Base-by-base conservation (phyloP, 306 rosid species). In the Sphenostylis stenocarpa region DNA sequence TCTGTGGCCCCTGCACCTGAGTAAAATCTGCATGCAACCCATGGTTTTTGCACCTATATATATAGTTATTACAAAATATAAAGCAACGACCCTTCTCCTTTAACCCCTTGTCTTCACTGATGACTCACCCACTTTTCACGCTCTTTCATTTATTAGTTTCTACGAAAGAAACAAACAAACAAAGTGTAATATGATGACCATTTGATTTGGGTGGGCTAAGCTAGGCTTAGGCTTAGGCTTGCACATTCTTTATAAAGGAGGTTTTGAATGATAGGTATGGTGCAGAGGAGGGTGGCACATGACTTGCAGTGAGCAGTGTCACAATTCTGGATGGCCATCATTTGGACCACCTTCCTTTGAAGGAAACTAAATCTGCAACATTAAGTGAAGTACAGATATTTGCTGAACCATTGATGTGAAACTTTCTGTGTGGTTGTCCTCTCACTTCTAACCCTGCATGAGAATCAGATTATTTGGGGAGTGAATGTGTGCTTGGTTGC, bases 281-380 rank as follows among this genome's bases (percentile, higher is more conserved):
- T 38, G 60, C 67, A 21, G 43, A 1, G 43, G 43, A 38, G 4
- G 51, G 56, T 41, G 47, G 15, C 78, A 76, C 74, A 65, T 80
- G 77, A 41, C 47, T 33, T 66, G 62, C 76, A 38, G 68, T 4
- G 47, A 41, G 47, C 15, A 41, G 52, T 21, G 74, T 78, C 72
- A 80, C 62, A 3, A 16, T 73, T 24, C 44, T 29, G 56, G 39
- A 41, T 76, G 67, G 67, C 21, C 75, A 70, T 83, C 28, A 69
- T 53, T 56, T 75, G 72, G 80, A 79, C 68, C 49, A 38, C 72
- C 81, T 83, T 83, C 83, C 79, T 43, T 72, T 83, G 66, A 31
- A 24, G 75, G 79, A 65, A 82, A 83, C 77, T 17, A 62, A 53
- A 83, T 75, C 74, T 12, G n/a, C 26, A 36, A 53, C 21, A 45